These are phyloP conservation scores for Durusdinium trenchii DNA, from an alignment of 73 alveolate genomes.

Conservation along the genomic window DNA sequence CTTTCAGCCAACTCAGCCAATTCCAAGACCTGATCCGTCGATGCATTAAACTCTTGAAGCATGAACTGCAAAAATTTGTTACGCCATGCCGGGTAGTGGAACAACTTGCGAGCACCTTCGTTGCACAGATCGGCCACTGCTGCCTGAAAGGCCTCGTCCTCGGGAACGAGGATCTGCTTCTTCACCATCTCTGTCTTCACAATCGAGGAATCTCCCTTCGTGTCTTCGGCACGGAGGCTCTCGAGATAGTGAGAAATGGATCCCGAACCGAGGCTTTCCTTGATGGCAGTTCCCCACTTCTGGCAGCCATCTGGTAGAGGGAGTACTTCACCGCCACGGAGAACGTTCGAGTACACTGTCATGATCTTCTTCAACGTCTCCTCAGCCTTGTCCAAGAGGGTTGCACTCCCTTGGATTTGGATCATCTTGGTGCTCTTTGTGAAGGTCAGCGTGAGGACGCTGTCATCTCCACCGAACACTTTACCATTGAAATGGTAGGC, in stretches of 20 bases:
- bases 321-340: neutral
- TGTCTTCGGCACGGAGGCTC: neutral
- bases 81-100: constrained; percentile 10
- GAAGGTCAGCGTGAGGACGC: neutral
- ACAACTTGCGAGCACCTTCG: neutral
- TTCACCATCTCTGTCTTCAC: neutral
- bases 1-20: neutral
- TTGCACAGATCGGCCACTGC: constrained; percentile 22
- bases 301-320: constrained; percentile 16
- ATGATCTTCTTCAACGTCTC: neutral
- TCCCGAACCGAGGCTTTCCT: neutral
- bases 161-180: neutral
- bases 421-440: constrained; percentile 49
- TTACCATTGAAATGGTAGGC: neutral
- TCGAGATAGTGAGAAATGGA: neutral
- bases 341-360: neutral
- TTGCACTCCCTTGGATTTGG: constrained; percentile 35
- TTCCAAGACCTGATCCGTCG: neutral
- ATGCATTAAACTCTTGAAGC: neutral
- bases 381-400: neutral
- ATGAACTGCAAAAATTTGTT: constrained; percentile 4
- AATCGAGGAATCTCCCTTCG: neutral
- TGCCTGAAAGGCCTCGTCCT: neutral
- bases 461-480: neutral
- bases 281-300: constrained; percentile 8